phyloP scores from a whole-genome alignment of 2,329 filamentous ascomycete genomes.

The Aspergillus sp. region DNA sequence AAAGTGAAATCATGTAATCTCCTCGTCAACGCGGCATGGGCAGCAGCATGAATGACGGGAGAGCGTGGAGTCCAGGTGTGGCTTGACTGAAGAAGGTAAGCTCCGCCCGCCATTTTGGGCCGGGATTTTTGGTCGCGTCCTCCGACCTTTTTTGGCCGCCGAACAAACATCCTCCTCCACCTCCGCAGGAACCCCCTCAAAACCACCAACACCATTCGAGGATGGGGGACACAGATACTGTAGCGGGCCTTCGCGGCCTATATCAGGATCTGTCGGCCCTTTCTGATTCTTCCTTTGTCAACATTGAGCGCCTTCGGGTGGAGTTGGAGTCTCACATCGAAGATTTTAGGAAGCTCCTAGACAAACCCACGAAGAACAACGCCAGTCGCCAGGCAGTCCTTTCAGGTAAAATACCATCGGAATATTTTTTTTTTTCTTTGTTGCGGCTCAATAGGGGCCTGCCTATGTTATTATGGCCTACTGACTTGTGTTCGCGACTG shows the following conservation, averaged over 20 bases:
- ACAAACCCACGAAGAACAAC: slow-evolving; percentile 72
- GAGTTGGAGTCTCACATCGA: slow-evolving; percentile 65
- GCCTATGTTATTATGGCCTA: not conserved
- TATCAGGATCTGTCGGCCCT: slow-evolving; percentile 80
- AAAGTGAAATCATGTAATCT: not conserved
- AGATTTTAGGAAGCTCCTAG: slow-evolving; percentile 68
- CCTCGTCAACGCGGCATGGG: not conserved
- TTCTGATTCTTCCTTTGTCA: slow-evolving; percentile 66
- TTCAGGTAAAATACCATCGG: slow-evolving; percentile 52
- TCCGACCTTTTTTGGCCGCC: slow-evolving; percentile 32
- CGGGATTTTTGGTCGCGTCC: slow-evolving; percentile 36
- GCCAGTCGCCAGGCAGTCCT: slow-evolving; percentile 69
- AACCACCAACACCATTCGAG: slow-evolving; percentile 19
- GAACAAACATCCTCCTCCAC: slow-evolving; percentile 25
- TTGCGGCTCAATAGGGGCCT: not conserved
- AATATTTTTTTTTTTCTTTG: not conserved
- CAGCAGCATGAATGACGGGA: not conserved
- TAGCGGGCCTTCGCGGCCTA: slow-evolving; percentile 77
- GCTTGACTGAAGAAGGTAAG: slow-evolving; percentile 1
- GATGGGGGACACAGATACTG: slow-evolving; percentile 71
- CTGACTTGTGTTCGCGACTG: slow-evolving; percentile 17
- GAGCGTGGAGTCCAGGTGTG: not conserved
- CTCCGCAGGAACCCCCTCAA: slow-evolving; percentile 24
- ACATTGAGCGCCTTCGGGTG: slow-evolving; percentile 64
- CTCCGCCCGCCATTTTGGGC: slow-evolving; percentile 13